Evolutionary conservation across 2,329 filamentous ascomycete species (phyloP), one percentile per base, ranked within the genome.

Genomic region (Zasmidium cellare): DNA sequence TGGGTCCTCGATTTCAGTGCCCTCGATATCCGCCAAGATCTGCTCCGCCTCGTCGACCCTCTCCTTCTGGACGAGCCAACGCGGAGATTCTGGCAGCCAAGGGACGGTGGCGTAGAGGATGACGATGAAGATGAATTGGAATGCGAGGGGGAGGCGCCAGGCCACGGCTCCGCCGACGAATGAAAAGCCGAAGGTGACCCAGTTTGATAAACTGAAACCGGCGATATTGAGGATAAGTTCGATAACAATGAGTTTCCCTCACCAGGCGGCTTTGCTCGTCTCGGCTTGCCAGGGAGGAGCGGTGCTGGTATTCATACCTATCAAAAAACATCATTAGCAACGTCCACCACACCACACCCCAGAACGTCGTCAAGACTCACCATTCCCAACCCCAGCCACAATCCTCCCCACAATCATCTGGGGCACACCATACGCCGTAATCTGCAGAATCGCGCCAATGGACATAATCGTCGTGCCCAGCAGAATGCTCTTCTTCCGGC

Each of bases 211-310:
- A 1, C 70, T 75, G 58, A 81, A 82, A 1, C 81, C 82, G 18
- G 73, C 75, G 46, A 82, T 79, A 35, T 67, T 68, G 65, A 82
- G 72, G 47, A 79, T 79, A 69, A 82, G 75, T 51, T 73, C 71
- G 46, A 73, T 68, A 22, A 72, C 67, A 41, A 72, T 68, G 18
- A 72, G 64, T 53, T 69, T 69, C n/a, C 71, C 70, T 51, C 71
- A 68, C 75, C 75, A 77, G 25, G 71, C 68, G 11, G 74, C 68
- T 47, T 76, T 77, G 1, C 77, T 77, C 0, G 79, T 82, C 61
- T 83, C 81, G 3, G 78, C 77, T 65, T 76, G 79, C 79, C 80
- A 83, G 2, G 82, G 73, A 3, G 77, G 79, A 6, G 78, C 79
- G 9, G 64, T 66, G 1, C 57, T 57, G 0, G 79, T 81, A 58